Conservation (phyloP, 2,329 filamentous ascomycete genomes). For the Epicoccum sorghinum region DNA sequence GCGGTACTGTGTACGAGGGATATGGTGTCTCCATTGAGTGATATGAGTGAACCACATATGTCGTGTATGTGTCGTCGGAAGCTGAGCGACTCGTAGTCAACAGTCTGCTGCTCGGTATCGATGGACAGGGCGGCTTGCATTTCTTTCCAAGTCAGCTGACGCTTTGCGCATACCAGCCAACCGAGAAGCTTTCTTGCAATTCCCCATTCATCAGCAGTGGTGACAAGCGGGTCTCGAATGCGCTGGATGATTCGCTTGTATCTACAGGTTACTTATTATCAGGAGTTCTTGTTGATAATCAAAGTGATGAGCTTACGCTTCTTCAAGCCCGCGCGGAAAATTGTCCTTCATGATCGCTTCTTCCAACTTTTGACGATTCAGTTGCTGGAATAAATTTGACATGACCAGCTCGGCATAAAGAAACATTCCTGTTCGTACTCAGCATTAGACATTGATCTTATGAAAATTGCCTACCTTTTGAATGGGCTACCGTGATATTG, state of each 20-base stretch:
- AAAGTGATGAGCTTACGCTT: slow-evolving; percentile 24
- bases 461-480: slow-evolving; percentile 21
- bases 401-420: slow-evolving; percentile 37
- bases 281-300: too few species aligned
- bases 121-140: slow-evolving; percentile 37
- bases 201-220: slow-evolving; percentile 17
- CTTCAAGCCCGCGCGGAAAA: slow-evolving; percentile 27
- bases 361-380: slow-evolving; percentile 22
- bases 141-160: slow-evolving; percentile 33
- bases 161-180: slow-evolving; percentile 39
- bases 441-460: not conserved
- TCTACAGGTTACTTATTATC: slow-evolving; percentile 2
- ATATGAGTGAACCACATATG: slow-evolving; percentile 30
- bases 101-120: slow-evolving; percentile 20
- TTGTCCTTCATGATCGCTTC: slow-evolving; percentile 19
- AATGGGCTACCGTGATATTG: slow-evolving; percentile 25
- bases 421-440: slow-evolving; percentile 31
- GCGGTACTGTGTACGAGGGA: slow-evolving; percentile 32
- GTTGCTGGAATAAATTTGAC: slow-evolving; percentile 21
- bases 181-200: slow-evolving; percentile 29
- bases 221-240: slow-evolving; percentile 18
- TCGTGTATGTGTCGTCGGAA: slow-evolving; percentile 33
- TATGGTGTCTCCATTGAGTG: slow-evolving; percentile 20
- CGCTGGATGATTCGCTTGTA: slow-evolving; percentile 34
- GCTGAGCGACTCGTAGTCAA: slow-evolving; percentile 27